Evolutionary conservation across 768 basidiomycete genomes (phyloP).

Genomic region (Lentinula detonsa): DNA sequence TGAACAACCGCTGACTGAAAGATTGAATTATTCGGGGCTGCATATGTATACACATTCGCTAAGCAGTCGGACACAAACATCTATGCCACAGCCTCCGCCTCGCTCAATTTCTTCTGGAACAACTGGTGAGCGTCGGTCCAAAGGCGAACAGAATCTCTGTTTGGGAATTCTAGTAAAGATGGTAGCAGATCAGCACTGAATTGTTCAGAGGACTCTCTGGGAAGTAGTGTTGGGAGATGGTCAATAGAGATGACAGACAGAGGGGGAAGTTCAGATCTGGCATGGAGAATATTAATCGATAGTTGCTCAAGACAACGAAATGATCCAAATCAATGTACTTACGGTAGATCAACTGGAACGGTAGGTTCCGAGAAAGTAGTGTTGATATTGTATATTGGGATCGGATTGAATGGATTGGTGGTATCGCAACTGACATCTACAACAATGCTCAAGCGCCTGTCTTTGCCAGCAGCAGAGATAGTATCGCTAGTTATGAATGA

Average conservation of each 20-base stretch:
- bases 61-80: background rate
- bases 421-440: slow-evolving; percentile 99
- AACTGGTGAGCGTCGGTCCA: slow-evolving; percentile 69
- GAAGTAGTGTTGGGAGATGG: slow-evolving; percentile 91
- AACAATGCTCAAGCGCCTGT: slow-evolving; percentile 69
- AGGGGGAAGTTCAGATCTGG: slow-evolving; percentile 55
- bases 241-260: slow-evolving; percentile 93
- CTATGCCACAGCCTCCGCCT: slow-evolving; percentile 24
- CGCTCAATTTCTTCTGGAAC: slow-evolving; percentile 47
- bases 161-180: slow-evolving; percentile 64
- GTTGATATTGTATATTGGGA: slow-evolving; percentile 91
- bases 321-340: slow-evolving; percentile 23
- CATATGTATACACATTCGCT: no score
- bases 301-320: background rate
- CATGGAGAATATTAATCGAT: background rate
- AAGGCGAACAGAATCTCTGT: slow-evolving; percentile 47
- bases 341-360: slow-evolving; percentile 80
- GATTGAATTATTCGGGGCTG: no score
- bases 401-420: slow-evolving; percentile 96
- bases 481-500: slow-evolving; percentile 72
- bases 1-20: no score
- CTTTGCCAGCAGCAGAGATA: slow-evolving; percentile 64
- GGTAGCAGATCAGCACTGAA: slow-evolving; percentile 87
- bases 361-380: slow-evolving; percentile 93
- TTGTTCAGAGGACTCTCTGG: slow-evolving; percentile 94